These are phyloP conservation scores for Colletotrichum tropicale DNA, from an alignment of 2,329 filamentous ascomycete genomes.

Conservation along the genomic window DNA sequence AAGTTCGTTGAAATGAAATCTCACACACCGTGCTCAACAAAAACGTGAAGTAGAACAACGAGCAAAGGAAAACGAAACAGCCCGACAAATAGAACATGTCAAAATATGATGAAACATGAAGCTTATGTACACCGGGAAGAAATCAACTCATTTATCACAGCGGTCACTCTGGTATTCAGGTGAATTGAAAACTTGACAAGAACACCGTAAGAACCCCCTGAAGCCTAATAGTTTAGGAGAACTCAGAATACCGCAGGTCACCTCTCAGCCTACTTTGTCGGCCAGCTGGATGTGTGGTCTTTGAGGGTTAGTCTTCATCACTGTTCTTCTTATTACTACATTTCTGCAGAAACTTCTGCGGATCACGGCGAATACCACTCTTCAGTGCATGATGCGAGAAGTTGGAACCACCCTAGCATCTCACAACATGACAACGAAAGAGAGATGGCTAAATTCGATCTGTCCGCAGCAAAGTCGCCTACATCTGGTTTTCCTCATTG, in stretches of 20 bases:
- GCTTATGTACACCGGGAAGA: too few species aligned
- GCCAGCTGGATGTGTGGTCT: neutral
- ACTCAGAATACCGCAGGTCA: neutral
- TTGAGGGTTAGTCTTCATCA: neutral
- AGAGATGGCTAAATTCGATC: neutral
- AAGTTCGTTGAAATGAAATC: neutral
- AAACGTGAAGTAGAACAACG: neutral
- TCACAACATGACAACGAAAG: neutral
- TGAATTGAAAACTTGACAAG: neutral
- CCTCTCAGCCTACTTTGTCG: neutral
- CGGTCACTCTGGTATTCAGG: neutral
- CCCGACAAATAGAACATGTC: rapidly evolving
- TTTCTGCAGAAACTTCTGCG: neutral
- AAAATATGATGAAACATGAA: too few species aligned
- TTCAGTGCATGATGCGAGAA: neutral
- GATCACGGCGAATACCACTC: neutral
- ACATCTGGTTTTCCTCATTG: neutral
- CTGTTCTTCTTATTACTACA: neutral
- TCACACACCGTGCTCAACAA: neutral
- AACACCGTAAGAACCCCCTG: neutral
- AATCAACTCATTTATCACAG: too few species aligned
- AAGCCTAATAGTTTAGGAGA: neutral
- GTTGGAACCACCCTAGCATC: neutral
- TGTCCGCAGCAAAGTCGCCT: rapidly evolving
- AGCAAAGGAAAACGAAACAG: neutral